phyloP scores from a whole-genome alignment of 768 basidiomycete genomes.

The Tulasnella sp. region DNA sequence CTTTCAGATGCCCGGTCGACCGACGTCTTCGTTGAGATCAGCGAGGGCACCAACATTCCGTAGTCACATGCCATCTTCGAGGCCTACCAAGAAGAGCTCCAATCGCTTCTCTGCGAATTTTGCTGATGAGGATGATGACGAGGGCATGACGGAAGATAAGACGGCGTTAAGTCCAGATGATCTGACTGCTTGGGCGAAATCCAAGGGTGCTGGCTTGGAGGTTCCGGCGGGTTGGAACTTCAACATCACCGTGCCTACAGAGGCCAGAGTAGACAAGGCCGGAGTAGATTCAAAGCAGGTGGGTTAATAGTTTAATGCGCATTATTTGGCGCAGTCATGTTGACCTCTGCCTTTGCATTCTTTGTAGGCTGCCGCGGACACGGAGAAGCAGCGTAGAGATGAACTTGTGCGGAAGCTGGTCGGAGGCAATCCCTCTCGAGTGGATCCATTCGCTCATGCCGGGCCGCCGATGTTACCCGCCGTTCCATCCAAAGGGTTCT shows the following conservation, averaged over 20 bases:
- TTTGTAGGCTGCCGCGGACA: no score
- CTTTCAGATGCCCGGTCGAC: slow-evolving; percentile 4
- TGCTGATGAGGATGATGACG: slow-evolving; percentile 11
- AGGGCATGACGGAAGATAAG: slow-evolving; percentile 3
- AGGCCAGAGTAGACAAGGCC: no score
- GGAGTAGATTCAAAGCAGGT: no score
- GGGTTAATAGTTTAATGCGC: no score
- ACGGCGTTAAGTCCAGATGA: slow-evolving; percentile 8
- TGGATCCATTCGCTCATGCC: neutral
- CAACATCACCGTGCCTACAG: neutral
- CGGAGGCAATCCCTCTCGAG: slow-evolving; percentile 2
- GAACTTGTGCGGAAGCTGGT: neutral
- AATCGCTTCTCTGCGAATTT: slow-evolving; percentile 14
- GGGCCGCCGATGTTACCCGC: neutral
- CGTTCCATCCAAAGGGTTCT: no score
- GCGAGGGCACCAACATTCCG: neutral
- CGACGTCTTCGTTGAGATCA: slow-evolving; percentile 8
- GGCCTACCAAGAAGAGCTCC: neutral
- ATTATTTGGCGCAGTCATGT: no score
- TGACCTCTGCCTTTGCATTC: no score
- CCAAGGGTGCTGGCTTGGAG: neutral
- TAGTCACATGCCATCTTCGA: slow-evolving; percentile 5
- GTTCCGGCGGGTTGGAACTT: slow-evolving; percentile 11
- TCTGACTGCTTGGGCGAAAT: slow-evolving; percentile 1
- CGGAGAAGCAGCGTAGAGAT: neutral